Evolutionary conservation across 2,329 filamentous ascomycete genomes (phyloP).

Genomic region (Cryphonectria radicalis): DNA sequence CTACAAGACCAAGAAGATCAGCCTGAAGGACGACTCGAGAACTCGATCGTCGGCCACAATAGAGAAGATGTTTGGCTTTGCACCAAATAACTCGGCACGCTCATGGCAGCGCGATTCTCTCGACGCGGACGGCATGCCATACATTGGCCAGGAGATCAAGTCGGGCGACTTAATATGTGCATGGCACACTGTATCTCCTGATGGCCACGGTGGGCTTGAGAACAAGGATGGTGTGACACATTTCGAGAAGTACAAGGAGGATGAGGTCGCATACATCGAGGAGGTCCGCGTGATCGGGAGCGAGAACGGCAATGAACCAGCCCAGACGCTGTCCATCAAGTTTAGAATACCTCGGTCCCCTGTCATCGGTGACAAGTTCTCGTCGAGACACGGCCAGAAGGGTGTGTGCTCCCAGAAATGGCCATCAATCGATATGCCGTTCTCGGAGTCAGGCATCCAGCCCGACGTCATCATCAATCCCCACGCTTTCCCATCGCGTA

Average conservation of each 20-base stretch:
- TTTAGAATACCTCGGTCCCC: constrained; percentile 88
- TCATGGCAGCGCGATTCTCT: constrained; percentile 72
- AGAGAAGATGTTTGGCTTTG: constrained; percentile 88
- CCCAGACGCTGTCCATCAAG: constrained; percentile 90
- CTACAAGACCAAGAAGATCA: constrained; percentile 95
- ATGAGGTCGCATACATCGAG: constrained; percentile 86
- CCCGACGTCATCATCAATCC: constrained; percentile 99
- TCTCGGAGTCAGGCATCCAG: constrained; percentile 94
- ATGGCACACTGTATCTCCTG: constrained; percentile 84
- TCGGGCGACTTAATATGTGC: constrained; percentile 87
- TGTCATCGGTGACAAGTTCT: constrained; percentile 98
- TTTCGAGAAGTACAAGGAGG: constrained; percentile 93
- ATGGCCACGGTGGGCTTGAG: constrained; percentile 76
- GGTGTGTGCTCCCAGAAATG: constrained; percentile 96
- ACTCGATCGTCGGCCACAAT: constrained; percentile 70
- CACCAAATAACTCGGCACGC: constrained; percentile 74
- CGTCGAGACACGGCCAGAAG: constrained; percentile 96
- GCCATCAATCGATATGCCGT: constrained; percentile 92
- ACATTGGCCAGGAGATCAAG: constrained; percentile 75
- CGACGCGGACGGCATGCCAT: constrained; percentile 85
- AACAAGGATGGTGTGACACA: constrained; percentile 87
- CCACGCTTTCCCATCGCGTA: constrained; percentile 97
- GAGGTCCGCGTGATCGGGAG: constrained; percentile 89
- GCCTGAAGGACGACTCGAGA: constrained; percentile 78
- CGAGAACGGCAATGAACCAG: constrained; percentile 80